A percentile compares a stretch with the other conserved stretches of the same genome.
Conservation (phyloP, 305 asterid species). For the Ruellia speciosa region DNA sequence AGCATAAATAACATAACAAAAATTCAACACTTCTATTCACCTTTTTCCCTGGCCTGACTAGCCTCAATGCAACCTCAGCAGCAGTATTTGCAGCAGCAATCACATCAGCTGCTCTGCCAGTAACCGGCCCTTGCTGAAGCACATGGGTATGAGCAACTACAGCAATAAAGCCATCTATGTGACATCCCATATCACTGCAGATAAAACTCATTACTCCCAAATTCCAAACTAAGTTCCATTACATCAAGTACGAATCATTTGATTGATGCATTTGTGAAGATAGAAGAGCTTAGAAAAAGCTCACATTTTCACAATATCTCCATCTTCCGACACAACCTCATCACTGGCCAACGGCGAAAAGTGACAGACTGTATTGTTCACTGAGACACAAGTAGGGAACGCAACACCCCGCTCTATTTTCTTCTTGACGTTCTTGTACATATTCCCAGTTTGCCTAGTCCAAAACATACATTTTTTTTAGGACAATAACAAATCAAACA, state of each 20-base stretch:
- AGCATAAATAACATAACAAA: not conserved
- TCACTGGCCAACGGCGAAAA: constrained; percentile 61
- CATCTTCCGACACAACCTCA: constrained; percentile 47
- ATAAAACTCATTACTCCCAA: constrained; percentile 17
- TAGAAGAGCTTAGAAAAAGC: constrained; percentile 10
- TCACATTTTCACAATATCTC: constrained; percentile 60
- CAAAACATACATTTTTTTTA: not conserved
- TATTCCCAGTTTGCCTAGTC: constrained; percentile 56
- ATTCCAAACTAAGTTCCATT: not conserved
- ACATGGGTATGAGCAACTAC: constrained; percentile 73
- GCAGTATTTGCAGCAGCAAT: constrained; percentile 76
- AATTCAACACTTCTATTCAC: constrained; percentile 21
- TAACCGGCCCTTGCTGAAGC: constrained; percentile 60
- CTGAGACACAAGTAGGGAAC: constrained; percentile 70
- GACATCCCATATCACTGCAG: constrained; percentile 74
- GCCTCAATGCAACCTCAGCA: constrained; percentile 73
- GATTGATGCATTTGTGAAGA: not conserved
- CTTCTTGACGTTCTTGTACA: constrained; percentile 73
- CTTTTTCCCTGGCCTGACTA: constrained; percentile 64
- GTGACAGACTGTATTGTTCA: constrained; percentile 65
- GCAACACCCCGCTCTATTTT: constrained; percentile 75
- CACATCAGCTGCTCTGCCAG: constrained; percentile 74
- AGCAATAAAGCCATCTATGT: constrained; percentile 78
- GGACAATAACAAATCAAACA: not conserved
- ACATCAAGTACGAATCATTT: not conserved